Base-by-base conservation (phyloP, 1,139 yeast genomes). In the Nakaseomyces sp. region DNA sequence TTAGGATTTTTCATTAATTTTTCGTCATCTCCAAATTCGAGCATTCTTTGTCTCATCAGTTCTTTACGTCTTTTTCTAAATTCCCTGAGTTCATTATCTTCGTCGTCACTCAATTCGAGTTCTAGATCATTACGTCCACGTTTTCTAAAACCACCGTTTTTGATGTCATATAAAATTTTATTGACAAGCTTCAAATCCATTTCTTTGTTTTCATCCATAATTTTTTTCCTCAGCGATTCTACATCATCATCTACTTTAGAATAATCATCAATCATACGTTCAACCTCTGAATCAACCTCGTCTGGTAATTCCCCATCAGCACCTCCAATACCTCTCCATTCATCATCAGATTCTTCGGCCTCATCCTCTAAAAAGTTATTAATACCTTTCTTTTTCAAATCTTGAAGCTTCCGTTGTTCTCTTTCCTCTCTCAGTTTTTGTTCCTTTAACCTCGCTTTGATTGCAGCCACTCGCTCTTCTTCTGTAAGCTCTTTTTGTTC, bases 271-370 rank as follows among this genome's bases (percentile, higher is more conserved):
- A 88, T 79, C 80, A 87, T 79, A 47, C 69, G 74, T 60, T 83
- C 95, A 58, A 87, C 82, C 51, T 85, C 94, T 25, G 88, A 79
- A 55, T 82, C 76, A 43, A 80, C 86, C 26, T 69, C 71, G 49
- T 80, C 87, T 3, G 79, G 75, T 3, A 64, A 57, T 49, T 87
- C 96, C 5, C 81, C 86, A 54, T 85, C 93, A 9, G 62, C 71
- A 47, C 96, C 96, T 45, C 95, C 96, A 45, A 85, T 60, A 2
- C 96, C 96, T 41, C 79, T 80, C 89, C 94, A 89, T 67, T 89
- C 96, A 68, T 89, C 97, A 51, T 91, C 97, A 35, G 96, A 86
- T 68, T 91, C 97, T 53, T 79, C 93, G 38, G 98, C 98, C 68
- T 89, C 96, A 49, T 61, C 58, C 46, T 67, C 70, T 49, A 68